Base-by-base conservation (phyloP, 768 basidiomycete species). In the Collybia sp. region DNA sequence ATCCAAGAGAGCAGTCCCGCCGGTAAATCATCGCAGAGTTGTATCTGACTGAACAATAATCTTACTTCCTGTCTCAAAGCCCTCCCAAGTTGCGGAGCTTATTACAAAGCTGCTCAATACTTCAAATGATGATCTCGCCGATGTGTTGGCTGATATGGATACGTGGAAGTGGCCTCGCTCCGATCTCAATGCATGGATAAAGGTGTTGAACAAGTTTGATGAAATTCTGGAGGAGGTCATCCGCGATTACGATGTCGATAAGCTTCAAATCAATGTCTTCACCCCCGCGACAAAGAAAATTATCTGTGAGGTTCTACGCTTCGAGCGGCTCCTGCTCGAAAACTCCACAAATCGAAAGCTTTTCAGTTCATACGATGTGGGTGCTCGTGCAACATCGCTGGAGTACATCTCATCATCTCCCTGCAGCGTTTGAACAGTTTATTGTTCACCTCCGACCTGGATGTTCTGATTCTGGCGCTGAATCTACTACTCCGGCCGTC, bases 291-390 rank as follows among this genome's bases (percentile, higher is more conserved):
- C 83, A 18, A 94, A 93, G 73, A 76, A 76, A 47, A 71, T 81
- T 2, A 62, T 97, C 11, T 80, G 83, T 51, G 84, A 88, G 61
- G 85, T 99, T 53, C 78, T 99, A 50, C 76, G 83, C 53, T 93
- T 99, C 53, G 83, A 93, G 69, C 79, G 89, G 51, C 68, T 98
- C 33, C 69, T 99, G 43, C 72, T 99, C 58, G 96, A 98, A 69
- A 96, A 97, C 64, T 95, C 93, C 40, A 99, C 96, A 34, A 98
- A 95, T 62, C 75, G 96, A 58, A 98, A 97, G 72, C 88, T 93
- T 47, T 99, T 86, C 68, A 84, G 80, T 49, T 95, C 93, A 3
- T 99, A 96, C 66, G 96, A 99, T 63, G 95, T 98, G 67, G 67
- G 93, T 72, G 8, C 40, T 44, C 44, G 38, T 52, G 36, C 35